These are phyloP conservation scores for Globisporangium mamillatum DNA, from an alignment of 352 stramenopile genomes.

Conservation along the genomic window DNA sequence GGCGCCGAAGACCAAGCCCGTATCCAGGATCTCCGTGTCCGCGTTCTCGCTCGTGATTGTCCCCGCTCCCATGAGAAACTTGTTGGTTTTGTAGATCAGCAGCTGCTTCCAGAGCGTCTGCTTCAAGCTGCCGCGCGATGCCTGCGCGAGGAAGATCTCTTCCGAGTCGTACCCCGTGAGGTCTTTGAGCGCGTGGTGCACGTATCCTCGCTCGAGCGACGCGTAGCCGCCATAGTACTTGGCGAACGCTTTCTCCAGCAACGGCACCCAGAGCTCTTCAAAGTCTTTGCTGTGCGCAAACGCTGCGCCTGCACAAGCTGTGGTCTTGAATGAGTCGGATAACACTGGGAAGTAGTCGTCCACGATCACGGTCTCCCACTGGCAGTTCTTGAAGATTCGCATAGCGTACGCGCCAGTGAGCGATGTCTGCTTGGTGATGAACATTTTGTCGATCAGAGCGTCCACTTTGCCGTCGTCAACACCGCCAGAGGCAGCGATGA, in stretches of 20 bases:
- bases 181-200: slow-evolving; percentile 88
- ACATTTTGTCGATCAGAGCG: slow-evolving; percentile 85
- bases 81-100: slow-evolving; percentile 78
- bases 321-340: slow-evolving; percentile 39
- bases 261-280: slow-evolving; percentile 90
- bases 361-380: slow-evolving; percentile 92
- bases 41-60: slow-evolving; percentile 83
- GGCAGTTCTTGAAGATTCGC: slow-evolving; percentile 89
- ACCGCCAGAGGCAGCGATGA: slow-evolving; percentile 86
- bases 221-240: slow-evolving; percentile 92
- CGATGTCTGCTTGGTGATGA: slow-evolving; percentile 88
- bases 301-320: slow-evolving; percentile 68
- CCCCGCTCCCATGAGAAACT: slow-evolving; percentile 89
- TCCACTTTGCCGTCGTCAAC: slow-evolving; percentile 89
- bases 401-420: slow-evolving; percentile 90
- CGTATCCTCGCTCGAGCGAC: slow-evolving; percentile 80
- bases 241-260: slow-evolving; percentile 92
- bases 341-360: slow-evolving; percentile 91
- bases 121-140: slow-evolving; percentile 81
- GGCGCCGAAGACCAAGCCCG: slow-evolving; percentile 87
- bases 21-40: slow-evolving; percentile 87
- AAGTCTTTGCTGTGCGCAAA: slow-evolving; percentile 87
- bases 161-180: slow-evolving; percentile 88
- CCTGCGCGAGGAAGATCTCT: slow-evolving; percentile 85
- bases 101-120: slow-evolving; percentile 90